Conservation (phyloP, 148 eudicot genomes). For the Rhododendron griersonianum region DNA sequence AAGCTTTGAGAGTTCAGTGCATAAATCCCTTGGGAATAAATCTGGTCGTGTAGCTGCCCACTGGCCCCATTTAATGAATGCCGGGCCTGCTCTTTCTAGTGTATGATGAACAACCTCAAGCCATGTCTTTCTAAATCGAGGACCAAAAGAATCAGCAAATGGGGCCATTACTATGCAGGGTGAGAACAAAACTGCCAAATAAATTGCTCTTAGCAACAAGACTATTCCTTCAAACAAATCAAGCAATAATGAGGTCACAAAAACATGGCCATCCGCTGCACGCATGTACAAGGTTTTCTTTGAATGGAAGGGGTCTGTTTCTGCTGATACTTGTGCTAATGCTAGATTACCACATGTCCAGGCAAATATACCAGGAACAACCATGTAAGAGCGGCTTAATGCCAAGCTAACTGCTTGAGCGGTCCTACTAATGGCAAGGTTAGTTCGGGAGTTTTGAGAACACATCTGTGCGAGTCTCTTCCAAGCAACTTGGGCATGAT, state of each 20-base stretch:
- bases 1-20: conserved; percentile 73
- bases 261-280: conserved; percentile 72
- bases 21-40: conserved; percentile 77
- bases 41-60: conserved; percentile 99
- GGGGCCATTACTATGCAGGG: conserved; percentile 88
- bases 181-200: conserved; percentile 67
- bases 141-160: conserved; percentile 75
- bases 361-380: conserved; percentile 68
- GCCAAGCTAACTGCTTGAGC: conserved; percentile 83
- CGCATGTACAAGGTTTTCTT: conserved; percentile 43
- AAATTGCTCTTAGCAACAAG: conserved; percentile 66
- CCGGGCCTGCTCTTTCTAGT: conserved; percentile 91
- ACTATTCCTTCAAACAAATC: conserved; percentile 52
- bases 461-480: conserved; percentile 41
- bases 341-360: conserved; percentile 52
- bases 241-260: conserved; percentile 37
- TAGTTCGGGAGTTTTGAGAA: conserved; percentile 16
- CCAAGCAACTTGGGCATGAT: conserved; percentile 70
- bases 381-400: conserved; percentile 57
- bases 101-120: conserved; percentile 73
- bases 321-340: conserved; percentile 40
- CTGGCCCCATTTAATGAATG: conserved; percentile 98
- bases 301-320: conserved; percentile 46
- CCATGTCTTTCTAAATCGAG: conserved; percentile 59
- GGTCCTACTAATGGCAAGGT: conserved; percentile 37